phyloP scores from a whole-genome alignment of 371 early-diverging fungal genomes.

The Apophysomyces trapeziformis region DNA sequence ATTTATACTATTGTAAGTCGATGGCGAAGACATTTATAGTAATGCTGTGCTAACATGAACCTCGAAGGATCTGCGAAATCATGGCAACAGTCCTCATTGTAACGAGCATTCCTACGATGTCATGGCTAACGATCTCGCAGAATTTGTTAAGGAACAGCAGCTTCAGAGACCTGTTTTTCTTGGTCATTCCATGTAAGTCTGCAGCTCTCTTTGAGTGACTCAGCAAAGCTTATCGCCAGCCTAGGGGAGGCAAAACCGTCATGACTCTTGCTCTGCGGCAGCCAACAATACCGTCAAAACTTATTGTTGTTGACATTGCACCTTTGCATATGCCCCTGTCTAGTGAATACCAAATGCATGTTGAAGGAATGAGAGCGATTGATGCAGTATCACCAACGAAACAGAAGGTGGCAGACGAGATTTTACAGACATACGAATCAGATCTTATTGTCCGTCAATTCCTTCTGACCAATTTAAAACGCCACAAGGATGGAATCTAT shows the following conservation, averaged over 20 bases:
- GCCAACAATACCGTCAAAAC: constrained; percentile 60
- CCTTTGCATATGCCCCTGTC: constrained; percentile 64
- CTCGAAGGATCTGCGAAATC: constrained; percentile 87
- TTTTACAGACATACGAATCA: constrained; percentile 59
- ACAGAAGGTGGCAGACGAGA: constrained; percentile 79
- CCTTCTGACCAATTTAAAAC: constrained; percentile 87
- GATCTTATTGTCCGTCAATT: constrained; percentile 81
- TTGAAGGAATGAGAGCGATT: constrained; percentile 71
- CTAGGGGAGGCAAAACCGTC: constrained; percentile 89
- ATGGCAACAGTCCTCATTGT: constrained; percentile 88
- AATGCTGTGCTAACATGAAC: constrained; percentile 57
- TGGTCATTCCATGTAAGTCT: constrained; percentile 86
- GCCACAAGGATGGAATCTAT: constrained; percentile 45
- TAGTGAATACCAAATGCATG: constrained; percentile 61
- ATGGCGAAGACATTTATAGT: background rate
- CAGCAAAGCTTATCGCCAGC: too few species aligned
- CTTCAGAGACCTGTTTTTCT: constrained; percentile 64
- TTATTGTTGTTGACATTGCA: constrained; percentile 89
- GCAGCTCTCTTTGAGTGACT: background rate
- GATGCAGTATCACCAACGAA: constrained; percentile 57
- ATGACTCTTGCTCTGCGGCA: constrained; percentile 77
- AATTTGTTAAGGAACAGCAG: constrained; percentile 66
- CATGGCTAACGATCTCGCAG: constrained; percentile 83
- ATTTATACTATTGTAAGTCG: constrained; percentile 65
- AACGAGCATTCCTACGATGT: constrained; percentile 68